Evolutionary conservation across 2,329 filamentous ascomycete genomes (phyloP).

Genomic region (Hypoxylon sp.): DNA sequence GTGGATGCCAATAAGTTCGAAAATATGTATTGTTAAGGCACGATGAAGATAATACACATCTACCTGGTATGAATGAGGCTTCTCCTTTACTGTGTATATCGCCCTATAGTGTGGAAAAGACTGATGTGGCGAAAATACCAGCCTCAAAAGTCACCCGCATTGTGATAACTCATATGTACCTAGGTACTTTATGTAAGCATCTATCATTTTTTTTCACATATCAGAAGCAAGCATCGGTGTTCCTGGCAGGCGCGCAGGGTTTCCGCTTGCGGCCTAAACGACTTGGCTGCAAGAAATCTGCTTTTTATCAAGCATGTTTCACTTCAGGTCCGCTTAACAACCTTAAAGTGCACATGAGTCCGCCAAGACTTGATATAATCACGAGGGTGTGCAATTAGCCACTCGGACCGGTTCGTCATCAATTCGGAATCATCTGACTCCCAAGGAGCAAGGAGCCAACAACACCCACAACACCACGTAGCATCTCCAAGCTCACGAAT

Average conservation of each 20-base stretch:
- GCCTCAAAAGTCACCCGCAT: not conserved
- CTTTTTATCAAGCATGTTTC: constrained; percentile 7
- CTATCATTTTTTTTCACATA: not conserved
- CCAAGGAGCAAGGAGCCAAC: constrained; percentile 26
- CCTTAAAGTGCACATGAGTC: not conserved
- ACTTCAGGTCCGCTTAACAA: constrained; percentile 9
- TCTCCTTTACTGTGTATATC: no score
- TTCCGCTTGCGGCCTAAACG: constrained; percentile 16
- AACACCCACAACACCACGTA: constrained; percentile 36
- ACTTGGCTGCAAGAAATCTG: constrained; percentile 30
- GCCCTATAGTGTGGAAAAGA: not conserved
- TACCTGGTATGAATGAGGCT: no score
- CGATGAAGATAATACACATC: not conserved
- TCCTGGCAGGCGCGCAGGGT: constrained; percentile 17
- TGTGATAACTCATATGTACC: not conserved
- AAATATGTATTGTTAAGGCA: not conserved
- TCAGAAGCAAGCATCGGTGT: not conserved
- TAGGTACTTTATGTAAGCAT: not conserved
- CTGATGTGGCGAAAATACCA: not conserved
- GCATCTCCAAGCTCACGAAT: constrained; percentile 27
- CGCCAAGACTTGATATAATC: not conserved
- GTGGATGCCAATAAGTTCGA: not conserved
- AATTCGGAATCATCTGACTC: constrained; percentile 42
- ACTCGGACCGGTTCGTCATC: constrained; percentile 23
- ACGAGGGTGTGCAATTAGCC: not conserved